Evolutionary conservation across 2,329 filamentous ascomycete species (phyloP).

Genomic region (Xylariaceae sp.): DNA sequence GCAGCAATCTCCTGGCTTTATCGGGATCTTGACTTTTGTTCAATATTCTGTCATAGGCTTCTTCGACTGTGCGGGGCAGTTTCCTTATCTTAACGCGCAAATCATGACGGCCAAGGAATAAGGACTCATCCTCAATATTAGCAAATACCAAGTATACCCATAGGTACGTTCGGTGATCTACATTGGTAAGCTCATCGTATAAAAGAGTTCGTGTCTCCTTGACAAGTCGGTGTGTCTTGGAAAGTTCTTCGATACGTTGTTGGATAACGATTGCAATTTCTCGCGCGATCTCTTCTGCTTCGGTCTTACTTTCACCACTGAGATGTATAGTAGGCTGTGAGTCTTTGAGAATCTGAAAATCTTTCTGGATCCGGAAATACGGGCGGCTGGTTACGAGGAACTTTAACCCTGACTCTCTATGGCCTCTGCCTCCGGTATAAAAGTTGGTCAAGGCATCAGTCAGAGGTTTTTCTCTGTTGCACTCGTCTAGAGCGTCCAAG

Average conservation of each 20-base stretch:
- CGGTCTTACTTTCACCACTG: slow-evolving; percentile 21
- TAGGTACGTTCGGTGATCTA: slow-evolving; percentile 24
- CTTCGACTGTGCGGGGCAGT: slow-evolving; percentile 25
- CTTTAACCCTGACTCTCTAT: slow-evolving; percentile 26
- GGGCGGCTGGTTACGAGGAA: slow-evolving; percentile 39
- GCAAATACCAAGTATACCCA: slow-evolving; percentile 23
- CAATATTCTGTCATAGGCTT: slow-evolving; percentile 36
- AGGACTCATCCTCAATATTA: slow-evolving; percentile 12
- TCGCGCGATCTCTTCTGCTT: slow-evolving; percentile 26
- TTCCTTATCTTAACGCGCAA: slow-evolving; percentile 8
- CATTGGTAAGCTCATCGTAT: slow-evolving; percentile 7
- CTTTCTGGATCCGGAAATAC: slow-evolving; percentile 25
- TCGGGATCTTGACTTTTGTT: slow-evolving; percentile 22
- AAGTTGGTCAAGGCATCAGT: slow-evolving; percentile 22
- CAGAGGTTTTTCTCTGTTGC: slow-evolving; percentile 24
- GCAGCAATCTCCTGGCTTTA: slow-evolving; percentile 30
- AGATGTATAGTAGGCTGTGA: slow-evolving; percentile 28
- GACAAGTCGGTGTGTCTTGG: background rate
- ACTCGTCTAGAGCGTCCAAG: slow-evolving; percentile 42
- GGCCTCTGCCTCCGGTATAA: slow-evolving; percentile 21
- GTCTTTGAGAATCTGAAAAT: slow-evolving; percentile 21
- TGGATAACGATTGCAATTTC: slow-evolving; percentile 31
- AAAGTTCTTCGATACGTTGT: slow-evolving; percentile 16
- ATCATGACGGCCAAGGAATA: background rate
- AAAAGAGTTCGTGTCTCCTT: slow-evolving; percentile 6